A percentile compares a stretch with the other conserved stretches of the same genome.
phyloP scores from a whole-genome alignment of 2,329 filamentous ascomycete genomes.

The Pyrenochaeta sp. region DNA sequence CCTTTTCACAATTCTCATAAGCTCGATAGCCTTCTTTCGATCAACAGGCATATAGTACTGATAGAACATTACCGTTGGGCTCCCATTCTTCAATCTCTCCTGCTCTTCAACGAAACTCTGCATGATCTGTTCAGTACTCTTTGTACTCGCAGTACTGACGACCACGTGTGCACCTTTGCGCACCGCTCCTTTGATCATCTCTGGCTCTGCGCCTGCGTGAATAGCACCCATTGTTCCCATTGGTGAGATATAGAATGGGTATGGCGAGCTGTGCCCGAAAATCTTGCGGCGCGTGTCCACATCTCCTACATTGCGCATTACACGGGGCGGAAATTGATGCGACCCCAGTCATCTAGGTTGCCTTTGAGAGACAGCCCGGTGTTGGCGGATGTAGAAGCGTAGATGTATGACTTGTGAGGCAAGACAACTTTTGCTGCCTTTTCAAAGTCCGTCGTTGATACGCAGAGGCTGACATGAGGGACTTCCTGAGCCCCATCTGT shows the following conservation, averaged over 20 bases:
- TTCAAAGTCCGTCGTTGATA: conserved; percentile 45
- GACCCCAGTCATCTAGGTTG: conserved; percentile 47
- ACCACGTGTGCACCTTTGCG: conserved; percentile 46
- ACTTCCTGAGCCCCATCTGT: conserved; percentile 31
- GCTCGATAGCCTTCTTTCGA: conserved; percentile 38
- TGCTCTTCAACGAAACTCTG: conserved; percentile 37
- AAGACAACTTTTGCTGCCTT: conserved; percentile 41
- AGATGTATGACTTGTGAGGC: conserved; percentile 44
- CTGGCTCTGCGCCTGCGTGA: conserved; percentile 47
- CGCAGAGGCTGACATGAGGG: conserved; percentile 41
- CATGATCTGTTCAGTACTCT: conserved; percentile 44
- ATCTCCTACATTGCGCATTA: conserved; percentile 47
- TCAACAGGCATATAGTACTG: conserved; percentile 50
- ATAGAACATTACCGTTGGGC: conserved; percentile 43
- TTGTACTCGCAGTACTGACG: conserved; percentile 46
- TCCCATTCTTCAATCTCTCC: conserved; percentile 29
- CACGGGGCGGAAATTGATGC: conserved; percentile 47
- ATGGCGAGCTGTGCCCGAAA: conserved; percentile 42
- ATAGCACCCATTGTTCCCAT: conserved; percentile 49
- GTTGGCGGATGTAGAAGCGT: conserved; percentile 47
- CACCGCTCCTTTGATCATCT: conserved; percentile 47
- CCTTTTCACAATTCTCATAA: conserved; percentile 42
- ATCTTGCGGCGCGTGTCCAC: conserved; percentile 42
- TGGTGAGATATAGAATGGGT: conserved; percentile 52
- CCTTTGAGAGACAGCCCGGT: conserved; percentile 39